Conservation (phyloP, 2,329 filamentous ascomycete genomes). For the Fusarium tuaranense region DNA sequence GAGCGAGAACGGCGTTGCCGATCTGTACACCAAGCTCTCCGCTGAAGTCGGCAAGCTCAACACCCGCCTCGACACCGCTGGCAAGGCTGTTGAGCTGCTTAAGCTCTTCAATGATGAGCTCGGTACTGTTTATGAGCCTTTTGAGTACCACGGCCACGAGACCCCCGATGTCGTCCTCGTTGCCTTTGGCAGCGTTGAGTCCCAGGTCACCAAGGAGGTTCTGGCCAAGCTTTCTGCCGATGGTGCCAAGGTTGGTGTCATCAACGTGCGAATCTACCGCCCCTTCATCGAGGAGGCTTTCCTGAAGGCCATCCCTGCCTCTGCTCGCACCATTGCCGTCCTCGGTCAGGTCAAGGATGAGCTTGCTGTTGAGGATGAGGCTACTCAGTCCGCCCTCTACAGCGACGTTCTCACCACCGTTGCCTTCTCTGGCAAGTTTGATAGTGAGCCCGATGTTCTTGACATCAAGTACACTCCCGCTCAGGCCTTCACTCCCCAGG, state of each 20-base stretch:
- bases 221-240: constrained; percentile 77
- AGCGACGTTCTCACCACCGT: constrained; percentile 90
- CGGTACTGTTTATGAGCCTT: constrained; percentile 91
- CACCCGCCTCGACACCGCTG: constrained; percentile 78
- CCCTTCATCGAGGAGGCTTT: constrained; percentile 97
- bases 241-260: constrained; percentile 83
- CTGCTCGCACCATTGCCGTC: constrained; percentile 81
- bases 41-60: constrained; percentile 71
- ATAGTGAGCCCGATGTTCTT: constrained; percentile 72
- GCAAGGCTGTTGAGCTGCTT: constrained; percentile 77
- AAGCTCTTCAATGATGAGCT: constrained; percentile 88
- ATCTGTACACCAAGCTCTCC: constrained; percentile 75
- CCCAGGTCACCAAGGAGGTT: constrained; percentile 86
- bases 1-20: constrained; percentile 76
- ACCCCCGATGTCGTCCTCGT: constrained; percentile 86
- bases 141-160: constrained; percentile 92
- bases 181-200: constrained; percentile 92
- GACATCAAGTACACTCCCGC: constrained; percentile 92
- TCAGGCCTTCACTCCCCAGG: constrained; percentile 66
- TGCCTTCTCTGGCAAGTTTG: constrained; percentile 79
- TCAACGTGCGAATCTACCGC: constrained; percentile 93
- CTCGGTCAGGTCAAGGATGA: constrained; percentile 88
- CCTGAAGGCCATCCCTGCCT: constrained; percentile 81
- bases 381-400: constrained; percentile 86
- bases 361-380: constrained; percentile 77